phyloP scores from a whole-genome alignment of 1,284 basidiomycete species.

The Fistulinella staudtii region DNA sequence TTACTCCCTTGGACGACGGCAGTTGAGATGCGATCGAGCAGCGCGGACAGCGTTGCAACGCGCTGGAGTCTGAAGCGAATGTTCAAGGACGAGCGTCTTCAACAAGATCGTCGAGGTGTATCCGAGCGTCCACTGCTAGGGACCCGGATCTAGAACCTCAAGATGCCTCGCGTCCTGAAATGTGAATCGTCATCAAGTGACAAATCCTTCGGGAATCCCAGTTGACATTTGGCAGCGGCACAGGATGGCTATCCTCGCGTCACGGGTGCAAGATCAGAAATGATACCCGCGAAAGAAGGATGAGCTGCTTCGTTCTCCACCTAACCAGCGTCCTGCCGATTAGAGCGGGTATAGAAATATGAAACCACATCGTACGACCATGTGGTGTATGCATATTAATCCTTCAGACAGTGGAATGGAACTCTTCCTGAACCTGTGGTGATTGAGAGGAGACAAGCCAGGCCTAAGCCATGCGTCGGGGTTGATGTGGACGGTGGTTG shows the following conservation, averaged over 20 bases:
- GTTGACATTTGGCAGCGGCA: conserved; percentile 1
- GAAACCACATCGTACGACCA: conserved; percentile 6
- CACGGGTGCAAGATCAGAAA: background rate
- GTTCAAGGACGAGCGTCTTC: background rate
- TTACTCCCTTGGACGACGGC: background rate
- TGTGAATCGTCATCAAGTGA: no score
- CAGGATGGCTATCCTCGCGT: background rate
- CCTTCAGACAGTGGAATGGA: no score
- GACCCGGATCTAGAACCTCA: no score
- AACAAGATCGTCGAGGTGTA: conserved; percentile 5
- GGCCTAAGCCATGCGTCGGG: no score
- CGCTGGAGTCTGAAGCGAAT: no score
- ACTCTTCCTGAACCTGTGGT: no score
- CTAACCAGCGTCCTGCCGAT: background rate
- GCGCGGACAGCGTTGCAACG: no score
- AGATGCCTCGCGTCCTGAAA: no score
- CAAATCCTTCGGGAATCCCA: background rate
- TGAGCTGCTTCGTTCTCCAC: background rate
- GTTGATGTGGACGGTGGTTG: no score
- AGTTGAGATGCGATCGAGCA: conserved; percentile 8
- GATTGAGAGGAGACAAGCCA: no score
- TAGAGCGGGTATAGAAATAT: background rate
- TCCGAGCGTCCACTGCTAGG: no score
- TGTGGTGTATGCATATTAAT: no score
- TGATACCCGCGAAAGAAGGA: background rate